Base-by-base conservation (phyloP, 2,329 filamentous ascomycete genomes). In the Scedosporium apiospermum region DNA sequence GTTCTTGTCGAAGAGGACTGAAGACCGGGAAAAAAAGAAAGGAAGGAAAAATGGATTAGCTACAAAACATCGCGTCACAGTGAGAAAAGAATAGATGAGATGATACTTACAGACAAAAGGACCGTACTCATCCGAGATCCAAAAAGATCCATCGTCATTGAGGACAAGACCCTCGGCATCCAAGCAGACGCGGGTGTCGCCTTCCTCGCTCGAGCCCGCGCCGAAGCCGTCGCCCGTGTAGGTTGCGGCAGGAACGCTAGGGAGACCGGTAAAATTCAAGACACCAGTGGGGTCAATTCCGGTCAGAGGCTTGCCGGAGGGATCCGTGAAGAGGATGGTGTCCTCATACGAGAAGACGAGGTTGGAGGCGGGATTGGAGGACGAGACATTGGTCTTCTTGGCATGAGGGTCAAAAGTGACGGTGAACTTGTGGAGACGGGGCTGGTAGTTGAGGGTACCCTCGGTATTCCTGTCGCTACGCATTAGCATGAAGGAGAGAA, bases 51-150 rank as follows among this genome's bases (percentile, higher is more conserved):
- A 5, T 6, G 42, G 14, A 49, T 49, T n/a, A n/a, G 21, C 6
- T 49, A 7, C 9, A 23, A 18, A n/a, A 55, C 3, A 14, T 53
- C n/a, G 21, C 49, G 3, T 4, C 18, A 12, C 3, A 23, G 18
- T 21, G 2, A 6, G 7, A 21, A 49, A 21, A 49, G 4, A 49
- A 49, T 6, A 10, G 16, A 7, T 14, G 44, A 49, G 44, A 21
- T 18, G 18, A n/a, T 38, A 90, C 53, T 84, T 80, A 77, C 89
- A 91, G 26, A 90, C 75, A 67, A 86, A 90, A 0, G 86, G 86
- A 0, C 87, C 88, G 69, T 89, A 88, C 73, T 90, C 88, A 68
- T 91, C 88, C 6, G 78, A 82, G 49, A 90, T 76, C 86, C 86
- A 91, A 73, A 89, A 90, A 0, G 78, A 77, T 12, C 82, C 84